A percentile compares a stretch with the other conserved stretches of the same genome.
Evolutionary conservation across 257 asterid species (phyloP).

Genomic region (Nicotiana tabacum): DNA sequence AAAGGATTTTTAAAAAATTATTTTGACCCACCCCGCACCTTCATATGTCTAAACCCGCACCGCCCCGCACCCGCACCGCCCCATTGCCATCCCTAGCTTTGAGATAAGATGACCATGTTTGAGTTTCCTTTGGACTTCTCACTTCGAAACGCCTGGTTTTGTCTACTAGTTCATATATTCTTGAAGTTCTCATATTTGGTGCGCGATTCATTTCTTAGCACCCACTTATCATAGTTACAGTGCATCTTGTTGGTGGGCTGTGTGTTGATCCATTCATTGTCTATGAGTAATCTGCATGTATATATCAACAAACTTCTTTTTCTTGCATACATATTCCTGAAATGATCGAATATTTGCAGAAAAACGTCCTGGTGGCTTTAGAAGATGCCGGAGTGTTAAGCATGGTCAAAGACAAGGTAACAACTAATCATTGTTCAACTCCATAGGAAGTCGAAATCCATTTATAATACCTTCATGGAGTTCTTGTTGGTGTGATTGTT

Average conservation of each 20-base stretch:
- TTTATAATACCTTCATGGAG: background rate
- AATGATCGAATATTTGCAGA: conserved; percentile 48
- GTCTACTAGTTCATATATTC: background rate
- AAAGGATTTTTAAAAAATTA: no score
- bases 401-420: conserved; percentile 89
- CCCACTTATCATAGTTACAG: background rate
- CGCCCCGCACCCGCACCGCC: no score
- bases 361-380: conserved; percentile 66
- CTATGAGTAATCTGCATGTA: no score
- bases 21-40: no score
- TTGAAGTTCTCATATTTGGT: background rate
- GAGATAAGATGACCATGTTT: background rate
- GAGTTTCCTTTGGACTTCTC: background rate
- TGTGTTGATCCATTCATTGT: no score
- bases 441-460: background rate
- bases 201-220: background rate
- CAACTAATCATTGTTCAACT: background rate
- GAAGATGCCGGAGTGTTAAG: conserved; percentile 92
- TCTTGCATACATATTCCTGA: conserved; percentile 10
- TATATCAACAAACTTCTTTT: background rate
- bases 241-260: no score
- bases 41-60: no score
- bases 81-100: background rate
- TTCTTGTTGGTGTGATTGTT: background rate
- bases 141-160: background rate